Evolutionary conservation across 2,329 filamentous ascomycete species (phyloP).

Genomic region (Fusarium circinatum): DNA sequence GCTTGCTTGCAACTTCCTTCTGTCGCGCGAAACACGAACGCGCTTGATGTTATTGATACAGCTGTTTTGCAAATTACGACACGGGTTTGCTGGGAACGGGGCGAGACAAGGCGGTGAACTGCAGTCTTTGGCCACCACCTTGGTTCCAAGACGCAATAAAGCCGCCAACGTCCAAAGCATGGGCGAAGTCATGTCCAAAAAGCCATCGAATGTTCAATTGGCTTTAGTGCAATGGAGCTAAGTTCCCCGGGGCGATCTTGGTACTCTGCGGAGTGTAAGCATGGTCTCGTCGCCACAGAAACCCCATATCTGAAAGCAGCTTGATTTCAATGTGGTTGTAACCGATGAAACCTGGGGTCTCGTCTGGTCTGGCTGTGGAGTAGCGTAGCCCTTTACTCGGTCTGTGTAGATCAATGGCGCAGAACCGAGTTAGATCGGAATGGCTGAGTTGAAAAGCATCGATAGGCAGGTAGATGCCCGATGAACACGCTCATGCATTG

Average conservation of each 20-base stretch:
- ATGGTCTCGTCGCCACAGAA: conserved; percentile 6
- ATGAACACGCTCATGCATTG: not conserved
- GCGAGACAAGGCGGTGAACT: not conserved
- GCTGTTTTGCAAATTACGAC: not conserved
- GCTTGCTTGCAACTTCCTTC: not conserved
- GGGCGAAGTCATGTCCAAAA: not conserved
- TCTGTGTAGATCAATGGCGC: not conserved
- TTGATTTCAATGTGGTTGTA: not conserved
- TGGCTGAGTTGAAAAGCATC: not conserved
- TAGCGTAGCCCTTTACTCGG: not conserved
- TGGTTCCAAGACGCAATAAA: not conserved
- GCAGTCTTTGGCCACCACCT: not conserved
- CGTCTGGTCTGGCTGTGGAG: not conserved
- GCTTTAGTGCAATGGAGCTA: not conserved
- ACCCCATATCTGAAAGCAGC: not conserved
- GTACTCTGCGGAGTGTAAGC: not conserved
- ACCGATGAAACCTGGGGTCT: not conserved
- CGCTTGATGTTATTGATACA: not conserved
- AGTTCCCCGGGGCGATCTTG: not conserved
- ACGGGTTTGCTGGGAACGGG: not conserved
- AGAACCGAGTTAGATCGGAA: not conserved
- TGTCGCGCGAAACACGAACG: not conserved
- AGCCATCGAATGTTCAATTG: no score
- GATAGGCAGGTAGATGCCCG: not conserved
- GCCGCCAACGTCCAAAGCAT: not conserved